Evolutionary conservation across 306 rosid species (phyloP).

Genomic region (Begonia masoniana): DNA sequence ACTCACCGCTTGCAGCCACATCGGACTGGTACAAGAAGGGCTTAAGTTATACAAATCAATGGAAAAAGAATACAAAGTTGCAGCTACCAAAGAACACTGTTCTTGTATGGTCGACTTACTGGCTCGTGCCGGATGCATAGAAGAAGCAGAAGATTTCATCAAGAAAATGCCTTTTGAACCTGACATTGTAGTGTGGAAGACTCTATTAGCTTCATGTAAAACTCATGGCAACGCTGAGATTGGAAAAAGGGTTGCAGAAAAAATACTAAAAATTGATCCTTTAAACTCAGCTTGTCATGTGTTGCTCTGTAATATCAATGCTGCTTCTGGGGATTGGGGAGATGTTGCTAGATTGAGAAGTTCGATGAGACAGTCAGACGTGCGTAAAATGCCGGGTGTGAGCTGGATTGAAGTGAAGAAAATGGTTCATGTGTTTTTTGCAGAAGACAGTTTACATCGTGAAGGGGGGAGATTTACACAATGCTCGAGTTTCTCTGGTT

Average conservation of each 20-base stretch:
- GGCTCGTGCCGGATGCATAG: slow-evolving; percentile 58
- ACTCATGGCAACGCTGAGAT: slow-evolving; percentile 46
- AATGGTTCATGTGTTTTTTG: slow-evolving; percentile 43
- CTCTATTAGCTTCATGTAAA: slow-evolving; percentile 58
- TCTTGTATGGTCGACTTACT: slow-evolving; percentile 81
- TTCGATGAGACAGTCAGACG: slow-evolving; percentile 41
- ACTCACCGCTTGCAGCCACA: slow-evolving; percentile 69
- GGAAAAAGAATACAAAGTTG: slow-evolving; percentile 45
- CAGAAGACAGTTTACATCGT: slow-evolving; percentile 56
- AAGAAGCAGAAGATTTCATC: slow-evolving; percentile 51
- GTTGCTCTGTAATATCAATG: slow-evolving; percentile 50
- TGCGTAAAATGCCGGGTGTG: slow-evolving; percentile 57
- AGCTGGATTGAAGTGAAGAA: slow-evolving; percentile 49
- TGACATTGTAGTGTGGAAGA: slow-evolving; percentile 60
- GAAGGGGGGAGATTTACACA: slow-evolving; percentile 34
- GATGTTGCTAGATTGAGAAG: slow-evolving; percentile 49
- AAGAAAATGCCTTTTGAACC: slow-evolving; percentile 34
- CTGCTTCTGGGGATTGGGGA: slow-evolving; percentile 48
- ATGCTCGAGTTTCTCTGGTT: slow-evolving; percentile 54
- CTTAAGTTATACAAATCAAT: slow-evolving; percentile 34
- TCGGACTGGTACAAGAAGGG: slow-evolving; percentile 72
- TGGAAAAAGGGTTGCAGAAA: slow-evolving; percentile 57
- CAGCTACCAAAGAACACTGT: slow-evolving; percentile 49
- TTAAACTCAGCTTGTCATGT: slow-evolving; percentile 56
- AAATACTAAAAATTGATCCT: slow-evolving; percentile 45